phyloP scores from a whole-genome alignment of 2,329 filamentous ascomycete species.

The Clonostachys rosea region DNA sequence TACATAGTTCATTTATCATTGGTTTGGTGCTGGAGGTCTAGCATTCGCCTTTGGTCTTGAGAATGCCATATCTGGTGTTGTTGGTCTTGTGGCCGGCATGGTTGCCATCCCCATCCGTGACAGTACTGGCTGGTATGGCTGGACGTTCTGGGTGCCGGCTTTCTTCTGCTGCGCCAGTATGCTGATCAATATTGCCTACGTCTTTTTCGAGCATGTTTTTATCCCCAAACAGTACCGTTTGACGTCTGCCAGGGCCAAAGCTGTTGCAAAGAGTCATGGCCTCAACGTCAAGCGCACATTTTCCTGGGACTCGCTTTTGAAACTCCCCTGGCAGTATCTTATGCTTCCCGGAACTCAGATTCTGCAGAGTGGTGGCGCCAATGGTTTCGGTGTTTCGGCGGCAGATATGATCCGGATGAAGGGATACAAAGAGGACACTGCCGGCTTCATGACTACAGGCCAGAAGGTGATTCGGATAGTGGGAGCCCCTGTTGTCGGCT shows the following conservation, averaged over 20 bases:
- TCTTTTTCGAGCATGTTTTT: slow-evolving; percentile 9
- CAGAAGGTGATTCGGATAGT: slow-evolving; percentile 12
- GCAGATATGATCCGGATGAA: slow-evolving; percentile 15
- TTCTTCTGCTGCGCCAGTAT: slow-evolving; percentile 11
- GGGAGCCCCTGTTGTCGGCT: slow-evolving; percentile 8
- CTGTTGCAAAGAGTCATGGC: slow-evolving; percentile 3
- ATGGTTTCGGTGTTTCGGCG: slow-evolving; percentile 9
- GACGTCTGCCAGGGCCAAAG: slow-evolving; percentile 7
- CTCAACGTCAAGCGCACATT: slow-evolving; percentile 6
- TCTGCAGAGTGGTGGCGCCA: slow-evolving; percentile 11
- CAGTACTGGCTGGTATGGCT: slow-evolving; percentile 13
- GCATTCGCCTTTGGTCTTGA: slow-evolving; percentile 14
- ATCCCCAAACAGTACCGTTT: slow-evolving; percentile 5
- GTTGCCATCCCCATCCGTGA: slow-evolving; percentile 12
- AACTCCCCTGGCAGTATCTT: slow-evolving; percentile 11
- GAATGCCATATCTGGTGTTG: slow-evolving; percentile 10
- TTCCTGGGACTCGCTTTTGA: slow-evolving; percentile 9
- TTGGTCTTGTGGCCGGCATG: slow-evolving; percentile 13
- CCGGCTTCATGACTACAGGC: slow-evolving; percentile 11
- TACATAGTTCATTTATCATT: slow-evolving; percentile 13
- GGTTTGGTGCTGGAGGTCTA: slow-evolving; percentile 12
- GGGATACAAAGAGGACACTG: slow-evolving; percentile 11
- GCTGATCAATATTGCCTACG: slow-evolving; percentile 10
- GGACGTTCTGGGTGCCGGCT: slow-evolving; percentile 14
- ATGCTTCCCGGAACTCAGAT: slow-evolving; percentile 14